Evolutionary conservation across 2,329 filamentous ascomycete species (phyloP).

Genomic region (Elsinoe ampelina): DNA sequence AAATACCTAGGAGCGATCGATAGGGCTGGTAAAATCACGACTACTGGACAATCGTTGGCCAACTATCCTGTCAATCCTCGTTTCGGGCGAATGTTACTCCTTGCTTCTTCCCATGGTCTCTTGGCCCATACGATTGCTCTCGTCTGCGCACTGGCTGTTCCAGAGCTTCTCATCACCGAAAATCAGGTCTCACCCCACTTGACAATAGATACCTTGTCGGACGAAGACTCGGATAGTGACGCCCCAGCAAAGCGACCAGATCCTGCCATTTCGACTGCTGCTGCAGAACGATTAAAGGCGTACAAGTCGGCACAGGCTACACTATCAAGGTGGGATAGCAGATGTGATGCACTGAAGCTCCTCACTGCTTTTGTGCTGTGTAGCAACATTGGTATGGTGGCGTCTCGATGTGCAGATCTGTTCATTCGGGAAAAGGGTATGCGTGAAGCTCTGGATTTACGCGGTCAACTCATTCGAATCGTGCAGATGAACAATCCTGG

Average conservation of each 20-base stretch:
- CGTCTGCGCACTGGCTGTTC: slow-evolving; percentile 78
- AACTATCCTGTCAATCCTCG: slow-evolving; percentile 84
- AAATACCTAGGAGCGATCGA: slow-evolving; percentile 71
- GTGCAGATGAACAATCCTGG: slow-evolving; percentile 41
- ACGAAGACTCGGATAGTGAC: slow-evolving; percentile 16
- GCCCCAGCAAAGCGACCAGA: slow-evolving; percentile 29
- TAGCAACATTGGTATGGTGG: slow-evolving; percentile 32
- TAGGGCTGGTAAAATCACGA: slow-evolving; percentile 62
- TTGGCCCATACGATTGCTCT: slow-evolving; percentile 79
- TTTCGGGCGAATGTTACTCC: slow-evolving; percentile 82
- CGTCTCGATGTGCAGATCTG: slow-evolving; percentile 65
- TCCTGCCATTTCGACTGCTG: slow-evolving; percentile 53
- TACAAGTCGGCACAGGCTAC: slow-evolving; percentile 66
- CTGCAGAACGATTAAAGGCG: slow-evolving; percentile 53
- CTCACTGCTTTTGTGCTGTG: slow-evolving; percentile 65
- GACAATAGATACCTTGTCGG: slow-evolving; percentile 27
- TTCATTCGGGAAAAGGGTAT: slow-evolving; percentile 84
- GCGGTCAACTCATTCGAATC: slow-evolving; percentile 72
- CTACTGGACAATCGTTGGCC: slow-evolving; percentile 70
- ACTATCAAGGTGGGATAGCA: slow-evolving; percentile 72
- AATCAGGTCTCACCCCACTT: slow-evolving; percentile 47
- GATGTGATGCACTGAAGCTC: slow-evolving; percentile 80
- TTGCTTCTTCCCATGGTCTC: slow-evolving; percentile 74
- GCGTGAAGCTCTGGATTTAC: slow-evolving; percentile 74
- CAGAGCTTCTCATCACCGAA: slow-evolving; percentile 78